Evolutionary conservation across 257 asterid species (phyloP).

Genomic region (Salvia hispanica): DNA sequence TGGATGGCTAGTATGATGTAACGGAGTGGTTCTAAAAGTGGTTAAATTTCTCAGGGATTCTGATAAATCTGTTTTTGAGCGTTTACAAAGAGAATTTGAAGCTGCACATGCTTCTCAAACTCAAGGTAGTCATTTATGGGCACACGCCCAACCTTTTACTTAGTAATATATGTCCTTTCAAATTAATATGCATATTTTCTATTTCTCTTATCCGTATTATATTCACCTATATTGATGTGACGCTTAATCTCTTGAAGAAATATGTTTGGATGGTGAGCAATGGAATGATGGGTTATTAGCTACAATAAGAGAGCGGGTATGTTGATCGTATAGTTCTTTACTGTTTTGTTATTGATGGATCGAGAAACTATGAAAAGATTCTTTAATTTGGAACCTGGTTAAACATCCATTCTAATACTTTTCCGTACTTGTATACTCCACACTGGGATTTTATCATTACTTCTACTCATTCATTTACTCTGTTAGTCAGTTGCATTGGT

Average conservation of each 20-base stretch:
- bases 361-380: background rate
- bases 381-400: no score
- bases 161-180: background rate
- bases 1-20: conserved; percentile 13
- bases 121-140: conserved; percentile 59
- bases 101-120: conserved; percentile 86
- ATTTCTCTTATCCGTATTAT: background rate
- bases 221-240: conserved; percentile 32
- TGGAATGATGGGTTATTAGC: conserved; percentile 99
- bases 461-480: no score
- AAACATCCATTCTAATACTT: no score
- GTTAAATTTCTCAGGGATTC: conserved; percentile 69
- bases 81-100: conserved; percentile 87
- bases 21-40: background rate
- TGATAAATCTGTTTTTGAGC: conserved; percentile 84
- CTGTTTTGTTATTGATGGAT: conserved; percentile 6
- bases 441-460: no score
- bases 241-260: conserved; percentile 58
- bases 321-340: conserved; percentile 19
- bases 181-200: no score
- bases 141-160: background rate
- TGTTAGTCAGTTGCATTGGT: no score
- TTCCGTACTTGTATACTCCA: no score
- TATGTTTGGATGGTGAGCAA: conserved; percentile 85
- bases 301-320: conserved; percentile 91